Evolutionary conservation across 2,329 filamentous ascomycete genomes (phyloP).

Genomic region (Didymella glomerata): DNA sequence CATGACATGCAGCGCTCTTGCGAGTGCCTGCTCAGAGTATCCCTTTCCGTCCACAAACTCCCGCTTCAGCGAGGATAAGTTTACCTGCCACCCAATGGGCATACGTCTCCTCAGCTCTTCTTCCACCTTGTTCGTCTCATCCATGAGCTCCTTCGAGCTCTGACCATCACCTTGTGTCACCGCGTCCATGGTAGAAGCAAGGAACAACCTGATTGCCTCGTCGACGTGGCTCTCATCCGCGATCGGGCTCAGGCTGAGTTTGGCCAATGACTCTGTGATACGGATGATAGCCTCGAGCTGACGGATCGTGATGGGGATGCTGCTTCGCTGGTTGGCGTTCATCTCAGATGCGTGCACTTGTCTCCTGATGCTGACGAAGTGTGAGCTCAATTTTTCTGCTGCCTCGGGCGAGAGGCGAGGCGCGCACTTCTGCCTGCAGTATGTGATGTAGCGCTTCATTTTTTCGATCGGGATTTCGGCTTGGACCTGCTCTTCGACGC

Average conservation of each 20-base stretch:
- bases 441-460: slow-evolving; percentile 96
- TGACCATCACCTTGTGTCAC: slow-evolving; percentile 84
- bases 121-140: slow-evolving; percentile 87
- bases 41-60: slow-evolving; percentile 94
- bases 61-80: slow-evolving; percentile 80
- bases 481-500: slow-evolving; percentile 81
- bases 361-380: slow-evolving; percentile 94
- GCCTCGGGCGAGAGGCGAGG: slow-evolving; percentile 89
- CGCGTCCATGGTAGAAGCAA: slow-evolving; percentile 97
- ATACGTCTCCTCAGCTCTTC: slow-evolving; percentile 85
- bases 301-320: slow-evolving; percentile 96
- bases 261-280: slow-evolving; percentile 95
- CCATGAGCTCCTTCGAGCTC: slow-evolving; percentile 86
- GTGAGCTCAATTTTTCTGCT: slow-evolving; percentile 92
- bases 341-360: slow-evolving; percentile 93
- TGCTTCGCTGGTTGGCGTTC: slow-evolving; percentile 87
- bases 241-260: slow-evolving; percentile 83
- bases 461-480: slow-evolving; percentile 94
- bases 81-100: slow-evolving; percentile 95
- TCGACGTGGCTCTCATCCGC: slow-evolving; percentile 93
- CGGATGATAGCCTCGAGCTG: slow-evolving; percentile 97
- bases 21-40: slow-evolving; percentile 86
- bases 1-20: slow-evolving; percentile 83
- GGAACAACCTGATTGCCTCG: slow-evolving; percentile 94
- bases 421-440: slow-evolving; percentile 94